These are phyloP conservation scores for Chlorociboria aeruginascens DNA, from an alignment of 495 filamentous ascomycete genomes.

Conservation along the genomic window DNA sequence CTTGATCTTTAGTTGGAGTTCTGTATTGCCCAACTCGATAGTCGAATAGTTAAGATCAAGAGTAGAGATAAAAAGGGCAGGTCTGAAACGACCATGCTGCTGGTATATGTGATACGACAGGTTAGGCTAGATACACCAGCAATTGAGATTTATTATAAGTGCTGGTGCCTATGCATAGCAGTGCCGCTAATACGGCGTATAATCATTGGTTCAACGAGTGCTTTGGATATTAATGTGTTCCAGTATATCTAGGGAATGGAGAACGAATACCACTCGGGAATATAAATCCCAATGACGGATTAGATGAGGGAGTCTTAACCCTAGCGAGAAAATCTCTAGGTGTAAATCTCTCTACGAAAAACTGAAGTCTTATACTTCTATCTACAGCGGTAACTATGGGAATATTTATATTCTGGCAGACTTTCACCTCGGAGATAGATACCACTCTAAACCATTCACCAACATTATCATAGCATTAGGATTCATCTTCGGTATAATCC, in stretches of 20 bases:
- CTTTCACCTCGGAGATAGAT: constrained; percentile 1
- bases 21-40: constrained; percentile 14
- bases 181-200: constrained; percentile 45
- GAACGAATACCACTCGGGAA: constrained; percentile 52
- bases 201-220: constrained; percentile 64
- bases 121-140: constrained; percentile 4
- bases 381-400: too few relatives aligned
- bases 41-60: background rate
- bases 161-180: constrained; percentile 49
- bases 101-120: constrained; percentile 11
- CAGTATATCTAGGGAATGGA: constrained; percentile 59
- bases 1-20: constrained; percentile 10
- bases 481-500: background rate
- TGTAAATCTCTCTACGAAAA: too few relatives aligned
- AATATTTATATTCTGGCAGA: background rate
- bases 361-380: too few relatives aligned
- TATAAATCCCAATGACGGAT: constrained; percentile 5
- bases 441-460: background rate
- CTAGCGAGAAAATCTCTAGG: too few relatives aligned
- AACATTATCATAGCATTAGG: background rate
- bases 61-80: background rate
- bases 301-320: too few relatives aligned
- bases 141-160: constrained; percentile 21
- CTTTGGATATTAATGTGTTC: constrained; percentile 53
- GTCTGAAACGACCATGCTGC: constrained; percentile 11